A percentile compares a stretch with the other conserved stretches of the same genome.
Conservation (phyloP, 257 asterid species). For the Scutellaria galericulata region DNA sequence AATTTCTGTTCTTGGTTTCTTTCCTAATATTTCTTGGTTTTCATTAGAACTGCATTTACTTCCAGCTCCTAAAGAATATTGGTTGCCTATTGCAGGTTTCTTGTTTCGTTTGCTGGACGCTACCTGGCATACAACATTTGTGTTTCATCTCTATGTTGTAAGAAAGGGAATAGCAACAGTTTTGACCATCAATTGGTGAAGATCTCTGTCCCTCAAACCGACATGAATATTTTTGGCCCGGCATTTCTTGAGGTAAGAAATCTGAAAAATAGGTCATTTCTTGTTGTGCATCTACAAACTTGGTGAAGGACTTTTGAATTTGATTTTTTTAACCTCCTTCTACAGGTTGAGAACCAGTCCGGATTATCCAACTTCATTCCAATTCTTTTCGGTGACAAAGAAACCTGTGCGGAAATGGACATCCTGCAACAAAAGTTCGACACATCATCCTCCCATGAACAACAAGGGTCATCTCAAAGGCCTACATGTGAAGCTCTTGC, state of each 20-base stretch:
- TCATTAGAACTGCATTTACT: background rate
- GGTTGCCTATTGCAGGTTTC: slow-evolving; percentile 59
- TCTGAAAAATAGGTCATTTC: slow-evolving; percentile 11
- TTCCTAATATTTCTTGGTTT: background rate
- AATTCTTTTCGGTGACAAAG: slow-evolving; percentile 75
- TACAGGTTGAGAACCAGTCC: slow-evolving; percentile 92
- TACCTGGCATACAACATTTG: slow-evolving; percentile 61
- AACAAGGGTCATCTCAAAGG: slow-evolving; percentile 28
- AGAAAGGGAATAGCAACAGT: slow-evolving; percentile 47
- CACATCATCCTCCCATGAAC: slow-evolving; percentile 43
- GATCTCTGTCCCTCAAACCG: slow-evolving; percentile 65
- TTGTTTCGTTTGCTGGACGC: slow-evolving; percentile 78
- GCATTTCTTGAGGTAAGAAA: slow-evolving; percentile 82
- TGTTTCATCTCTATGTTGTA: slow-evolving; percentile 52
- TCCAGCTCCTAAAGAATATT: slow-evolving; percentile 1
- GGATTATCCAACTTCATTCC: slow-evolving; percentile 97
- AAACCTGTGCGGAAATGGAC: slow-evolving; percentile 79
- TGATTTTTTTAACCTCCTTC: background rate
- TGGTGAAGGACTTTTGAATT: slow-evolving; percentile 8
- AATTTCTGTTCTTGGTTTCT: background rate
- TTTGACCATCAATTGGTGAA: slow-evolving; percentile 72
- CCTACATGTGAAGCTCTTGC: slow-evolving; percentile 54
- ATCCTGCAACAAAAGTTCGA: slow-evolving; percentile 55
- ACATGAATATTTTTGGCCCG: slow-evolving; percentile 67
- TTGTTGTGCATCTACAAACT: slow-evolving; percentile 8